Conservation (phyloP, 208 protist genomes). For the Leishmania tropica region DNA sequence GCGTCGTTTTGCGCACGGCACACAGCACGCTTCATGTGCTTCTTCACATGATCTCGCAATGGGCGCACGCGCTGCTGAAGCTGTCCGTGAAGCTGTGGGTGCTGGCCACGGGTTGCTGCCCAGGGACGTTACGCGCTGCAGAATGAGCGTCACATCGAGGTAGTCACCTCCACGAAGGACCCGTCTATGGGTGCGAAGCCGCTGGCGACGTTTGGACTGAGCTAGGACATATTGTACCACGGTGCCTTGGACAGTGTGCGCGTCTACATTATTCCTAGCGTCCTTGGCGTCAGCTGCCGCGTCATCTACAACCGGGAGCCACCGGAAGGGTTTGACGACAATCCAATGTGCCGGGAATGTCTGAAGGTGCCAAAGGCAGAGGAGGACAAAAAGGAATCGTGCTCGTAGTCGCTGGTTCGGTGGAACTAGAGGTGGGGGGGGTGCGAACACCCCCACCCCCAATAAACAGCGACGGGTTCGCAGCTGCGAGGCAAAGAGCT, state of each 20-base stretch:
- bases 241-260: conserved; percentile 59
- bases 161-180: conserved; percentile 25
- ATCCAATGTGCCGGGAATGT: conserved; percentile 70
- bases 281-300: conserved; percentile 18
- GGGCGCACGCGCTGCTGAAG: conserved; percentile 24
- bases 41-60: conserved; percentile 38
- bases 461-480: conserved; percentile 35
- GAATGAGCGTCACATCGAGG: conserved; percentile 34
- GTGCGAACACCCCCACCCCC: conserved; percentile 38
- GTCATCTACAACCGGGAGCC: conserved; percentile 51
- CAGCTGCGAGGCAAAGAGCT: conserved; percentile 23
- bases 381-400: conserved; percentile 39
- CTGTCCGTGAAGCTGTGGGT: conserved; percentile 39
- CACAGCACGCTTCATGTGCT: conserved; percentile 34
- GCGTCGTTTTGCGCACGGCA: conserved; percentile 24
- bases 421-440: conserved; percentile 22
- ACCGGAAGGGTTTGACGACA: conserved; percentile 46
- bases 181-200: conserved; percentile 1
- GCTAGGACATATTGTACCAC: conserved; percentile 40
- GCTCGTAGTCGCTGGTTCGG: conserved; percentile 52
- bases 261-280: conserved; percentile 56
- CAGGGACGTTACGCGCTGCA: conserved; percentile 31
- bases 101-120: conserved; percentile 26
- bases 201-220: conserved; percentile 40
- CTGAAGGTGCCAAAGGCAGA: conserved; percentile 21